phyloP scores from a whole-genome alignment of 2,329 filamentous ascomycete species.

The Pyrenophora graminea region DNA sequence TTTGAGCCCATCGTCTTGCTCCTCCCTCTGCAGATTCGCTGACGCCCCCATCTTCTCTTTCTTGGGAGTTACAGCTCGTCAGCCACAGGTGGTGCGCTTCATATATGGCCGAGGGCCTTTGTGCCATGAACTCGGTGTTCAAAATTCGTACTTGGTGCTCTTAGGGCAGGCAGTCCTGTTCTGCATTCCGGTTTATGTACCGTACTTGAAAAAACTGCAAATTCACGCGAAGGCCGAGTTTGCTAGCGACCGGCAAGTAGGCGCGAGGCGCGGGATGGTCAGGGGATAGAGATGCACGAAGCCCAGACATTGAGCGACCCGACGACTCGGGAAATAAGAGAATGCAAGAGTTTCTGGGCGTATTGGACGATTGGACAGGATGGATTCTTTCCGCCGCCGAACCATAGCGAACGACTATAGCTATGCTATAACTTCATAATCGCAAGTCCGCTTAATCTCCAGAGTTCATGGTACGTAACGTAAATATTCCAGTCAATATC shows the following conservation, averaged over 20 bases:
- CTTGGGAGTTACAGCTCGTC: conserved; percentile 65
- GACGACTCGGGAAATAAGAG: no score
- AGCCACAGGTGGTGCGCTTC: conserved; percentile 54
- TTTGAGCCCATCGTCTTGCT: conserved; percentile 73
- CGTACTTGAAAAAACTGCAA: conserved; percentile 49
- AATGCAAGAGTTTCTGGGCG: no score
- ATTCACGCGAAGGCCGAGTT: background rate
- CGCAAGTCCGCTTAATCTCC: no score
- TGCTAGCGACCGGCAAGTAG: background rate
- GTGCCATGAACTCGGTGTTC: conserved; percentile 29
- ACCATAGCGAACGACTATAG: no score
- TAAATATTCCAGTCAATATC: background rate
- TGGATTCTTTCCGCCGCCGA: no score
- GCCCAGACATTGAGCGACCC: no score
- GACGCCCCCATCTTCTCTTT: conserved; percentile 79
- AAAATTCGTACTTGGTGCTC: conserved; percentile 48
- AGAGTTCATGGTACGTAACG: no score
- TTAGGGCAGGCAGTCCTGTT: conserved; percentile 56
- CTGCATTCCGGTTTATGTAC: conserved; percentile 57
- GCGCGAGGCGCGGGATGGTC: no score
- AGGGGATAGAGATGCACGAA: no score
- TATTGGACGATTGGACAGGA: no score
- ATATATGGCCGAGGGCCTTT: conserved; percentile 34
- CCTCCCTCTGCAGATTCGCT: conserved; percentile 69
- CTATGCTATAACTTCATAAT: no score